Evolutionary conservation across 1,284 basidiomycete genomes (phyloP).

Genomic region (Apiotrichum akiyoshidainum): DNA sequence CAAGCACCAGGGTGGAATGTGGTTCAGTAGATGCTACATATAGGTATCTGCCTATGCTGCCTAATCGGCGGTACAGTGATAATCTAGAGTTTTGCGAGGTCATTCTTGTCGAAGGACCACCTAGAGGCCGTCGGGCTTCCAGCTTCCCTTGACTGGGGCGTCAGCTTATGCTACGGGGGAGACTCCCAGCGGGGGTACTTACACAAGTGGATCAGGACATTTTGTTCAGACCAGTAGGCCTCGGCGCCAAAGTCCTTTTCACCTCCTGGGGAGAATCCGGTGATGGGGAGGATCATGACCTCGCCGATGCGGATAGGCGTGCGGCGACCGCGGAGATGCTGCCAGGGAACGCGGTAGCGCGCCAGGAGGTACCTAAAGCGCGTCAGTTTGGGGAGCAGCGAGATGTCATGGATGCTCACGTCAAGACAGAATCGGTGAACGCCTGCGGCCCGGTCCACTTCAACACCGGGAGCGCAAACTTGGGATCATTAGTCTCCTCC

Average conservation of each 20-base stretch:
- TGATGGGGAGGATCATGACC: slow-evolving; percentile 48
- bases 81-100: no score
- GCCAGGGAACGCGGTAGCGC: slow-evolving; percentile 47
- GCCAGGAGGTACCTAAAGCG: slow-evolving; percentile 40
- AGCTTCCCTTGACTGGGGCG: slow-evolving; percentile 67
- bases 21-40: no score
- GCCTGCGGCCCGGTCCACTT: slow-evolving; percentile 48
- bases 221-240: slow-evolving; percentile 31
- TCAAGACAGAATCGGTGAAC: slow-evolving; percentile 43
- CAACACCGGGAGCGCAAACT: slow-evolving; percentile 39
- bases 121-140: slow-evolving; percentile 53
- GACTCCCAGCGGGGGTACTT: background rate
- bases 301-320: slow-evolving; percentile 49
- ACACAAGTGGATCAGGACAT: slow-evolving; percentile 36
- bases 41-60: no score
- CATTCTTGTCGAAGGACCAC: no score
- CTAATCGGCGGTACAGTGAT: no score
- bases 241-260: slow-evolving; percentile 35
- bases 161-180: slow-evolving; percentile 23
- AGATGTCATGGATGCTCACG: slow-evolving; percentile 23
- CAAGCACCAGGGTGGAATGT: no score
- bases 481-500: background rate
- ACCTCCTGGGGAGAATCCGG: slow-evolving; percentile 45
- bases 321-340: slow-evolving; percentile 39
- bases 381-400: slow-evolving; percentile 8